These are phyloP conservation scores for Biscogniauxia sp. DNA, from an alignment of 2,329 filamentous ascomycete species.

Conservation along the genomic window DNA sequence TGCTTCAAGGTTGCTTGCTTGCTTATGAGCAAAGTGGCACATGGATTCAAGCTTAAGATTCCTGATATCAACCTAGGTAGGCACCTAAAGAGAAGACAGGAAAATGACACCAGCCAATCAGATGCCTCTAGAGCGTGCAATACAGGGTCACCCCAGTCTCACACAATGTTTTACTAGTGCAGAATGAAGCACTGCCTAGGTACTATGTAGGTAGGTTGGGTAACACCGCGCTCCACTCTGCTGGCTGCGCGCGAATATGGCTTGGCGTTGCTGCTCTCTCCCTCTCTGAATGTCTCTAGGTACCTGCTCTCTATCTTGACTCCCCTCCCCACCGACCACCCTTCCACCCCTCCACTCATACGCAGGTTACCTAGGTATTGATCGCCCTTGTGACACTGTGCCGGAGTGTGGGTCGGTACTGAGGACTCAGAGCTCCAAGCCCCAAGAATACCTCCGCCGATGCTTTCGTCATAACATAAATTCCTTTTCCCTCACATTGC, in stretches of 20 bases:
- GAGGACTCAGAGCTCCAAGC: conserved; percentile 1
- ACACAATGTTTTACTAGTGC: not conserved
- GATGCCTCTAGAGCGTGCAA: too few species aligned
- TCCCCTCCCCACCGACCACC: not conserved
- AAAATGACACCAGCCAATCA: too few species aligned
- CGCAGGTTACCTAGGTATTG: not conserved
- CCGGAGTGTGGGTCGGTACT: not conserved
- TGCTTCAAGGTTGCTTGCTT: too few species aligned
- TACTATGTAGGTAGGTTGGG: not conserved
- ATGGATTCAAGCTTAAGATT: too few species aligned
- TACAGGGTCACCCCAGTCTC: not conserved
- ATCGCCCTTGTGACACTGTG: conserved; percentile 2
- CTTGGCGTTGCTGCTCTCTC: not conserved
- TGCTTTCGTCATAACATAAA: conserved; percentile 14
- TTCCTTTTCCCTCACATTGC: conserved; percentile 6
- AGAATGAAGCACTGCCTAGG: not conserved
- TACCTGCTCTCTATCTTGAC: not conserved
- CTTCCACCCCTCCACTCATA: not conserved
- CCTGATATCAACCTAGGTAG: too few species aligned
- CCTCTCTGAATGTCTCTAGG: too few species aligned
- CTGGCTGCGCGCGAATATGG: not conserved
- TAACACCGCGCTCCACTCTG: not conserved
- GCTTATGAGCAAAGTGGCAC: too few species aligned
- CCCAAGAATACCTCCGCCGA: conserved; percentile 9
- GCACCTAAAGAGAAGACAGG: too few species aligned